A percentile compares a stretch with the other conserved stretches of the same genome.
These are phyloP conservation scores for Ettlia oleoabundans DNA, from an alignment of 139 green algal species.

Conservation along the genomic window DNA sequence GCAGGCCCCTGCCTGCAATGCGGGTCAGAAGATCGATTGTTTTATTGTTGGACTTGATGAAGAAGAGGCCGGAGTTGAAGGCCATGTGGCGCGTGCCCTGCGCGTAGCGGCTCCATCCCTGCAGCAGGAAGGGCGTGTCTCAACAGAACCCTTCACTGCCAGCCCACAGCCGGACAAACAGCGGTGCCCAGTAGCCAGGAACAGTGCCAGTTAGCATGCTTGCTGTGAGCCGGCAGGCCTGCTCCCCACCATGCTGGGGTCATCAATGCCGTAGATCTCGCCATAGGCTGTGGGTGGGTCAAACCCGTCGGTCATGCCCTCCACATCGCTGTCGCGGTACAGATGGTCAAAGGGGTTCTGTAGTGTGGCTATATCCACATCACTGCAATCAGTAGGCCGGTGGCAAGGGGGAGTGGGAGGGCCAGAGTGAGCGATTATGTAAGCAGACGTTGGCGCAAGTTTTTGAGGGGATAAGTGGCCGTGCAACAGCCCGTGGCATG, in stretches of 20 bases:
- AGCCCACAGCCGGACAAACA: background rate
- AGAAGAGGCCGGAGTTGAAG: constrained; percentile 91
- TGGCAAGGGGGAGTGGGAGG: background rate
- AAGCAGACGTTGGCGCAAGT: too few species aligned
- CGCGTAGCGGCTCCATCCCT: constrained; percentile 39
- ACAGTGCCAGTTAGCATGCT: background rate
- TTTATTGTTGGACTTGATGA: constrained; percentile 71
- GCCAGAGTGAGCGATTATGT: too few species aligned
- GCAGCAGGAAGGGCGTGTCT: background rate
- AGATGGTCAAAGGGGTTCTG: constrained; percentile 81
- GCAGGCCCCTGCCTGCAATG: constrained; percentile 44
- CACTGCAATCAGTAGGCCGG: background rate
- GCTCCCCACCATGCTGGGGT: constrained; percentile 79
- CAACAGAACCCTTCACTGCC: background rate
- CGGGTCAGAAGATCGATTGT: constrained; percentile 71
- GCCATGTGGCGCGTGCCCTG: constrained; percentile 76
- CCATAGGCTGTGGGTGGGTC: constrained; percentile 89
- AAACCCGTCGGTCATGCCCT: constrained; percentile 77
- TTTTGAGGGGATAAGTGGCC: too few species aligned
- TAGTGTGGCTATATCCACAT: constrained; percentile 58
- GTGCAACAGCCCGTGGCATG: background rate
- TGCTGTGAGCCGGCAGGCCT: too few species aligned
- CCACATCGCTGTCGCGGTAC: constrained; percentile 76
- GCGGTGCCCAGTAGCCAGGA: background rate
- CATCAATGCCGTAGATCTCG: constrained; percentile 86